phyloP scores from a whole-genome alignment of 2,329 filamentous ascomycete genomes.

The Calonectria hawksworthii region DNA sequence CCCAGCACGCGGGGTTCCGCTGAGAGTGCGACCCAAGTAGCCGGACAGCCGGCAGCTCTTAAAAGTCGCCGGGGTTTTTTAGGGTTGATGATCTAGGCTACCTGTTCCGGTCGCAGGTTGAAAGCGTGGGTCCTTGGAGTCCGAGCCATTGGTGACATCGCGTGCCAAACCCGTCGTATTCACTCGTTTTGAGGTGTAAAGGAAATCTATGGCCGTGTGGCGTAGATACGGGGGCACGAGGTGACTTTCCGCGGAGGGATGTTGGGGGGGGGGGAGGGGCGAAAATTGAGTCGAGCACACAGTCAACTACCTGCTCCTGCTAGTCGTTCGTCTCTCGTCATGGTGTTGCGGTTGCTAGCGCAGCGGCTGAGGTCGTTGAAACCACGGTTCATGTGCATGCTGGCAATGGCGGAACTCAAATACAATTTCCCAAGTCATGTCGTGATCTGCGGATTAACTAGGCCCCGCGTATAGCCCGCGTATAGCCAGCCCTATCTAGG shows the following conservation, averaged over 20 bases:
- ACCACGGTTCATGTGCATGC: not conserved
- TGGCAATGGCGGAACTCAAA: slow-evolving; percentile 13
- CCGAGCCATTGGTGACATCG: slow-evolving; percentile 25
- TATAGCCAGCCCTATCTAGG: not conserved
- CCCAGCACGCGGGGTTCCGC: slow-evolving; percentile 18
- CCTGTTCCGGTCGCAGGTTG: slow-evolving; percentile 28
- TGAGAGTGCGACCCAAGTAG: slow-evolving; percentile 1
- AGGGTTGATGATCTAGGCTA: slow-evolving; percentile 21
- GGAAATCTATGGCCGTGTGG: not conserved
- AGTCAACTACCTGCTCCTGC: no score
- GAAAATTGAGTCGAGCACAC: not conserved
- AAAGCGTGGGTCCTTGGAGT: slow-evolving; percentile 13
- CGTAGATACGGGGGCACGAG: not conserved
- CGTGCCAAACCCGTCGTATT: slow-evolving; percentile 18
- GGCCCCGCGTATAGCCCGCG: not conserved
- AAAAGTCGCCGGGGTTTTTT: not conserved
- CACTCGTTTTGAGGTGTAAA: not conserved
- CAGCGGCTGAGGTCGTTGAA: slow-evolving; percentile 11
- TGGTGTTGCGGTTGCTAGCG: not conserved
- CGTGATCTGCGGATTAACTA: not conserved
- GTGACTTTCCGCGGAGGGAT: not conserved
- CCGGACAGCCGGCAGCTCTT: slow-evolving; percentile 15
- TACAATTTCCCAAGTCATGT: not conserved
- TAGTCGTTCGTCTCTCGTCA: not conserved
- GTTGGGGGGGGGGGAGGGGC: not conserved